Percentiles rank a stretch among this genome's conserved stretches.
phyloP scores from a whole-genome alignment of 2,329 filamentous ascomycete genomes.

The Alternaria brassicicola region DNA sequence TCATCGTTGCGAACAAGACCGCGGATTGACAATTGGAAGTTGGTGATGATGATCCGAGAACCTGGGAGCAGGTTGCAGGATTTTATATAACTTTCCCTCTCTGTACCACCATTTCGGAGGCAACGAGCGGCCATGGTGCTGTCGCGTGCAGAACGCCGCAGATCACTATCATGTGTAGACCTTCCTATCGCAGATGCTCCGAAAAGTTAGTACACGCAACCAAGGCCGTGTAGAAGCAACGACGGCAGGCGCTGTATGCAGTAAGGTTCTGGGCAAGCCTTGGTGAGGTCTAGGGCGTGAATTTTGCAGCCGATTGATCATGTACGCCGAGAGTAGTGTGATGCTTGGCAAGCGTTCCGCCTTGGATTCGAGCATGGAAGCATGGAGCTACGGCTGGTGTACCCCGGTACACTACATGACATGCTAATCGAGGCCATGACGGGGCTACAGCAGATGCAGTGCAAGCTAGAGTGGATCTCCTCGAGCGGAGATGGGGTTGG shows the following conservation, averaged over 20 bases:
- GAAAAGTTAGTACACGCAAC: conserved; percentile 39
- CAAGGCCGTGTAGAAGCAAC: conserved; percentile 30
- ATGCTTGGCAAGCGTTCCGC: conserved; percentile 27
- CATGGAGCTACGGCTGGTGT: conserved; percentile 16
- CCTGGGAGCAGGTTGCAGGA: conserved; percentile 14
- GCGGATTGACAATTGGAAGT: conserved; percentile 28
- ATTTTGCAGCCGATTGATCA: conserved; percentile 10
- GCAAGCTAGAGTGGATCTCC: conserved; percentile 1
- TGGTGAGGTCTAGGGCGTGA: conserved; percentile 23
- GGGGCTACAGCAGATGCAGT: conserved; percentile 7
- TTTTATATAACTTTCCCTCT: conserved; percentile 20
- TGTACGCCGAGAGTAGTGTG: conserved; percentile 17
- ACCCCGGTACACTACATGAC: conserved; percentile 8
- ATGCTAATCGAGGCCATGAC: conserved; percentile 4
- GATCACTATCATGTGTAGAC: conserved; percentile 16
- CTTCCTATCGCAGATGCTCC: conserved; percentile 44
- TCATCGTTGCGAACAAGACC: conserved; percentile 39
- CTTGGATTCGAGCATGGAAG: conserved; percentile 14
- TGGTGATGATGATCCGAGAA: conserved; percentile 29
- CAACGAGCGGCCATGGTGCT: conserved; percentile 14
- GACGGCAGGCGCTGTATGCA: conserved; percentile 21
- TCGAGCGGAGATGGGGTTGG: conserved; percentile 11
- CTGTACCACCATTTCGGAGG: conserved; percentile 3
- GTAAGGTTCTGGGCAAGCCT: conserved; percentile 25
- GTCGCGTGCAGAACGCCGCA: conserved; percentile 24